Conservation (phyloP, 306 rosid genomes). For the Lathyrus tuberosus region DNA sequence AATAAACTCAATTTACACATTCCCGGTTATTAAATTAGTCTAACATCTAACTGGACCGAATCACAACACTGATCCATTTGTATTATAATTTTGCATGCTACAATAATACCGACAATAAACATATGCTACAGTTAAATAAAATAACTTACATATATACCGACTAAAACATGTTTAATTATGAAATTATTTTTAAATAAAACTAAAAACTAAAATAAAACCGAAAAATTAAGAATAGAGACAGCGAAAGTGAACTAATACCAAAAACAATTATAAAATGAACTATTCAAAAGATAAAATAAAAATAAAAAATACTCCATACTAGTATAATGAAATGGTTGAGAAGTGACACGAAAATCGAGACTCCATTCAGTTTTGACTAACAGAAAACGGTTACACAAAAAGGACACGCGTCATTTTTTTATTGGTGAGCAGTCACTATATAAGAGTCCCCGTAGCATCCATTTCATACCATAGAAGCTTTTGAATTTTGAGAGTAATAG, state of each 20-base stretch:
- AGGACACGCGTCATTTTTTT: slow-evolving; percentile 25
- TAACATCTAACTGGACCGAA: too few relatives aligned
- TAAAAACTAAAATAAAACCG: too few relatives aligned
- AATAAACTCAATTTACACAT: too few relatives aligned
- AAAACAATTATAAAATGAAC: too few relatives aligned
- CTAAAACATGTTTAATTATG: neutral
- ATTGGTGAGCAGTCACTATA: slow-evolving; percentile 4
- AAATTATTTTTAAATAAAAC: neutral
- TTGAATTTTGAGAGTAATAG: neutral
- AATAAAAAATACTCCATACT: too few relatives aligned
- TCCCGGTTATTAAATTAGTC: too few relatives aligned
- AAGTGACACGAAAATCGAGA: neutral
- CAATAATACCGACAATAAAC: neutral
- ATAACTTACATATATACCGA: neutral
- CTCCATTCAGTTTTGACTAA: neutral
- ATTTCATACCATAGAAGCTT: neutral
- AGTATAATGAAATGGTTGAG: too few relatives aligned
- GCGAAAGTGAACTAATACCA: too few relatives aligned
- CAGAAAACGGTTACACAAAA: neutral
- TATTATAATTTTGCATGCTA: neutral
- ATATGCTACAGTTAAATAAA: neutral
- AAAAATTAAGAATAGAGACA: too few relatives aligned
- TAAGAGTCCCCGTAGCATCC: neutral
- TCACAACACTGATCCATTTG: too few relatives aligned
- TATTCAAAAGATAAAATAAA: too few relatives aligned